Evolutionary conservation across 2,329 filamentous ascomycete genomes (phyloP), one percentile per base, ranked within the genome.

Genomic region (Xylariaceae sp.): DNA sequence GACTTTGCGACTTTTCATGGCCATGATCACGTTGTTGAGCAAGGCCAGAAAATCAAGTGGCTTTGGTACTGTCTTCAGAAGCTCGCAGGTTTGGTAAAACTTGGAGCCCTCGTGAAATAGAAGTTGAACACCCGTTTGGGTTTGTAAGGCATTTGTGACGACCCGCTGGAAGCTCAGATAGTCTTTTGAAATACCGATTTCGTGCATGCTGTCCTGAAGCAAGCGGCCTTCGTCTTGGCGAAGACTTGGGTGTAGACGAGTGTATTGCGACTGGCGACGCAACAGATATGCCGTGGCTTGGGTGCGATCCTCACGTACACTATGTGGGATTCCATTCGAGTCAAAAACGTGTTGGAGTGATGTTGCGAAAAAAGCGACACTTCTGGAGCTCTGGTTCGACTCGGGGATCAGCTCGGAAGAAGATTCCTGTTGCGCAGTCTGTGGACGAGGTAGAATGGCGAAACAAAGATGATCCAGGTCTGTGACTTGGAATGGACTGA

Each of bases 401-500:
- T 27, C 11, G 10, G 18, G 6, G 17, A 14, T 31, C 9, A 27
- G 30, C 5, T 32, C 39, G 6, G 5, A 12, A 5, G 49, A 27
- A 27, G 22, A 7, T 27, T 27, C 22, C 22, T 27, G 22, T 27
- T 27, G 22, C 22, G 22, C 22, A 7, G 22, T 4, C 22, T 27
- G 22, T 27, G 4, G 22, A 27, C 22, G 22, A 27, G 22, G 31
- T 11, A 54, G 36, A 9, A 78, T 61, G 12, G 71, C 69, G 14
- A 62, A 63, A 10, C 68, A 69, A 45, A 77, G 59, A 18, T 78
- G 52, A 55, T 79, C 76, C 42, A 70, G 60, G 42, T 70, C 64
- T n/a, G 61, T 27, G 65, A 35, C 76, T 65, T 33, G 66, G 67
- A 71, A 71, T 74, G 18, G 65, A 54, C 48, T 59, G 62, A 39